Conservation (phyloP, 2,329 filamentous ascomycete genomes). For the Zarea fungicola region DNA sequence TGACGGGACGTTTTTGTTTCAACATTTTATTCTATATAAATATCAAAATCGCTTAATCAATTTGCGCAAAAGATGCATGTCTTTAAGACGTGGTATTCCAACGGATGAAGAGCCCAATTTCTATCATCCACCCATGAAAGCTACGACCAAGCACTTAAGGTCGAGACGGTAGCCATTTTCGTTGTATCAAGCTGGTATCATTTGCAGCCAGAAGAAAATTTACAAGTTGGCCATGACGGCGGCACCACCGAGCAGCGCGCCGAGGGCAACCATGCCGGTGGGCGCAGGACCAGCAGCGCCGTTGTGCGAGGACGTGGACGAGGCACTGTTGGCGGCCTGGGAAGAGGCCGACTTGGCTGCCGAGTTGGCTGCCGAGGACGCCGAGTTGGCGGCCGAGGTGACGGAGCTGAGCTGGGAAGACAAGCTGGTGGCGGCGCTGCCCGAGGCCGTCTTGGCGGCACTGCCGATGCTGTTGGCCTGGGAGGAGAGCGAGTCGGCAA, state of each 20-base stretch:
- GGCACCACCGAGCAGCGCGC: conserved; percentile 42
- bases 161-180: no score
- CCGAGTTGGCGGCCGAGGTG: neutral
- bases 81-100: no score
- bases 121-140: no score
- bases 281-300: conserved; percentile 26
- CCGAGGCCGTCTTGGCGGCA: conserved; percentile 12
- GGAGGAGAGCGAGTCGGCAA: conserved; percentile 12
- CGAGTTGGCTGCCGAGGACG: neutral
- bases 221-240: conserved; percentile 42
- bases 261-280: conserved; percentile 40
- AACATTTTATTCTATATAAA: no score
- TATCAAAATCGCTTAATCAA: no score
- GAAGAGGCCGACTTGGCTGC: conserved; percentile 4
- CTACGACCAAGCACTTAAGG: no score
- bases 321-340: neutral
- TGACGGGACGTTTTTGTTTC: no score
- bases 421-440: conserved; percentile 17
- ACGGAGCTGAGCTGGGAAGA: conserved; percentile 17
- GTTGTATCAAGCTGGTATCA: no score
- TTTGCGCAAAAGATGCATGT: no score
- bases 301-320: neutral
- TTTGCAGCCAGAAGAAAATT: no score
- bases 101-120: no score
- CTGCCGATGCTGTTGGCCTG: neutral